Evolutionary conservation across 2,329 filamentous ascomycete genomes (phyloP), one percentile per base, ranked within the genome.

Genomic region (Xylaria sp.): DNA sequence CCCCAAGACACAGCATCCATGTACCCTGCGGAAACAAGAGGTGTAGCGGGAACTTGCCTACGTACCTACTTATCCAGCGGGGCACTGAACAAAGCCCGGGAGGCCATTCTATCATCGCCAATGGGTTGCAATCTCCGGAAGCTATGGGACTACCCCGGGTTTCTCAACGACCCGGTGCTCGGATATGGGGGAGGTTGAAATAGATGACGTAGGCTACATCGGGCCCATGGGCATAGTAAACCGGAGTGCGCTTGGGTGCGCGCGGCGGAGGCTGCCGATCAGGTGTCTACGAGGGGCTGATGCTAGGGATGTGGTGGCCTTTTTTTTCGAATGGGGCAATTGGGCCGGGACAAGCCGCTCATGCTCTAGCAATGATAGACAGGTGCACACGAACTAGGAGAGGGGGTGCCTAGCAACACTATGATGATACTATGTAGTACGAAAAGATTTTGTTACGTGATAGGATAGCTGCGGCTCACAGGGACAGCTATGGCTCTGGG

Each of bases 271-370:
- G 10, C 8, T 15, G 29, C 8, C 27, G 29, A 31, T 53, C 10
- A 38, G 54, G 37, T 7, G 23, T 33, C 49, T 62, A 43, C 27
- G 54, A 37, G 37, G 49, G 31, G 33, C 38, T 25, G 54, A 52
- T 25, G n/a, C 31, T 19, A 15, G 27, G 13, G 10, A 11, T 58
- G 27, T 29, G 10, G 13, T 46, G 13, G 8, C 37, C 29, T n/a
- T 25, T 21, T 17, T 11, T 8, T 23, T 29, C 6, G 23, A 25
- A 25, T 29, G 23, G 21, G 3, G 44, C 17, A 9, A 17, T 11
- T 31, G 9, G 3, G 25, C 33, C 8, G 38, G 15, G 47, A 35
- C 11, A 25, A 38, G 38, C 13, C 11, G 21, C 29, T 15, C 27
- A 25, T 44, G 19, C 37, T 37, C 46, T 15, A 37, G 4, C 5